Base-by-base conservation (phyloP, 345 rosid species). In the Garcia nutans region DNA sequence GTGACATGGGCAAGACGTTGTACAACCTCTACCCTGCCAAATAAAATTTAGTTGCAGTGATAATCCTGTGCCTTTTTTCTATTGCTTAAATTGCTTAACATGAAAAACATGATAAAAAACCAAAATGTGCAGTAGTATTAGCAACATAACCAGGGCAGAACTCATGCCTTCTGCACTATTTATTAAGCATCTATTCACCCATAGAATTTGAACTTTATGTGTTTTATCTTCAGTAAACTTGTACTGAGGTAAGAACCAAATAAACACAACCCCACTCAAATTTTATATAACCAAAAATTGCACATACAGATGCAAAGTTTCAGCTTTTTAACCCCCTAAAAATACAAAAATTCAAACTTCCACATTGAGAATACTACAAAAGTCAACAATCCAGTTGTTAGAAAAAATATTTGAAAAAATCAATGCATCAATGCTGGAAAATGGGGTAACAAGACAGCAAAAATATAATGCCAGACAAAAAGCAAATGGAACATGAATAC, bases 1-100 rank as follows among this genome's bases (percentile, higher is more conserved):
- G 98, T 96, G 49, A 96, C 89, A 86, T 90, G 88, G 65, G 89
- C 91, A 74, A 96, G 97, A 67, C 98, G 97, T 65, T 84, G 89
- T 80, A 88, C 84, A 78, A 91, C 90, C 83, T 92, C 92, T 68
- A 83, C 52, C 92, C 99, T 96, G 88, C 84, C 82, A 71, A 82
- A 60, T 71, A 76, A 79, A 44, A 61, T 52, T n/a, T 70, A 82
- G 62, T 75, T 47, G 71, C 5, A 71, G 10, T 37, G 57, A 10
- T 2, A n/a, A 19, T 10, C 22, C 59, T 22, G 42, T 19, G 22
- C 66, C 23, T 69, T 28, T 44, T 28, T 47, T 41, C 20, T 3
- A 20, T 47, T 54, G 24, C 56, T 28, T 26, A 70, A 76, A 70
- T 71, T 37, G 65, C 59, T 61, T 56, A 60, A 74, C 20, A 58